phyloP scores from a whole-genome alignment of 495 filamentous ascomycete genomes.

The Daldinia childiae region DNA sequence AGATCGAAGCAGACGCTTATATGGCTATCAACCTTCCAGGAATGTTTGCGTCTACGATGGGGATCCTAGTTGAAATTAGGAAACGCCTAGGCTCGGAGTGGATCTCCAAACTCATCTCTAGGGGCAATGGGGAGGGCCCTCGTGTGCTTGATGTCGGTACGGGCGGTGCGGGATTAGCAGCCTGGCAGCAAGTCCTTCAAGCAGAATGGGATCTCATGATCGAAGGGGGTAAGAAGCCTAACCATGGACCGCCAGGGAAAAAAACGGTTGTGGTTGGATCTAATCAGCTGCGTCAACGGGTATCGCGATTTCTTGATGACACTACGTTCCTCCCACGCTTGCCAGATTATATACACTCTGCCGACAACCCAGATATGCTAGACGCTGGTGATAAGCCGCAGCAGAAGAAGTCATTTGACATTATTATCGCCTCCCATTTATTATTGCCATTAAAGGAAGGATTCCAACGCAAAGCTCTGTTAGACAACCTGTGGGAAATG shows the following conservation, averaged over 20 bases:
- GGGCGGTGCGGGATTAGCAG: slow-evolving; percentile 83
- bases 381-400: slow-evolving; percentile 52
- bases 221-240: slow-evolving; percentile 56
- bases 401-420: slow-evolving; percentile 81
- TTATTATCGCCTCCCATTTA: slow-evolving; percentile 88
- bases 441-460: slow-evolving; percentile 76
- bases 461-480: slow-evolving; percentile 74
- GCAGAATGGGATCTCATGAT: slow-evolving; percentile 79
- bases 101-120: slow-evolving; percentile 72
- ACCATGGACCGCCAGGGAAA: slow-evolving; percentile 54
- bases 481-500: slow-evolving; percentile 89
- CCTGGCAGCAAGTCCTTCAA: slow-evolving; percentile 83
- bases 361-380: slow-evolving; percentile 50
- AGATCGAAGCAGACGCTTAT: slow-evolving; percentile 89
- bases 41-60: slow-evolving; percentile 77
- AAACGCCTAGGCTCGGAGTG: slow-evolving; percentile 84
- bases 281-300: slow-evolving; percentile 71
- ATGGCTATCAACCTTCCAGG: slow-evolving; percentile 82
- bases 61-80: slow-evolving; percentile 81
- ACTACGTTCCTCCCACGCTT: slow-evolving; percentile 92
- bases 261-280: slow-evolving; percentile 62
- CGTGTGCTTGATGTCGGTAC: slow-evolving; percentile 85
- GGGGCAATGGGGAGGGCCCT: slow-evolving; percentile 71
- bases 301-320: slow-evolving; percentile 80
- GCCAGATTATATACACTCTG: slow-evolving; percentile 83